Conservation (phyloP, 2,329 filamentous ascomycete genomes). For the Metarhizium rileyi region DNA sequence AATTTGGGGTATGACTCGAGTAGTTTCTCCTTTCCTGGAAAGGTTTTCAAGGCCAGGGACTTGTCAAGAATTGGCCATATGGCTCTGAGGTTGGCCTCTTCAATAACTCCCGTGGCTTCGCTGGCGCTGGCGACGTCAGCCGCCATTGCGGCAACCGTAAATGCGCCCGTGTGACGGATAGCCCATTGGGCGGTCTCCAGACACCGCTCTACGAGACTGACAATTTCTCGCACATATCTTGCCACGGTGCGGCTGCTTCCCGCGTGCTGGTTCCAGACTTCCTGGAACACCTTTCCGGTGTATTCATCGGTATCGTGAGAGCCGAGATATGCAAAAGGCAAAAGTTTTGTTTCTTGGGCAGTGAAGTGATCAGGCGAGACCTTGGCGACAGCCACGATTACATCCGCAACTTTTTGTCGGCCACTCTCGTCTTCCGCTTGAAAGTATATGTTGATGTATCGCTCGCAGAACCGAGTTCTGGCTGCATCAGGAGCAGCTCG, state of each 20-base stretch:
- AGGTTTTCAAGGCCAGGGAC: slow-evolving; percentile 78
- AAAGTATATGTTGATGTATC: slow-evolving; percentile 65
- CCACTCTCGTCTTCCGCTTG: slow-evolving; percentile 66
- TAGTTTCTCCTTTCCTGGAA: slow-evolving; percentile 81
- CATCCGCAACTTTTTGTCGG: slow-evolving; percentile 69
- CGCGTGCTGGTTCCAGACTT: slow-evolving; percentile 86
- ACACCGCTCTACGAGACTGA: slow-evolving; percentile 53
- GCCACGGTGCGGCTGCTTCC: slow-evolving; percentile 74
- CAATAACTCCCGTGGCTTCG: slow-evolving; percentile 48
- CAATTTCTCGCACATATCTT: slow-evolving; percentile 78
- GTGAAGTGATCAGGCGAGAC: slow-evolving; percentile 83
- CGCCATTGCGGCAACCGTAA: slow-evolving; percentile 67
- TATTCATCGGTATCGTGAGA: slow-evolving; percentile 79
- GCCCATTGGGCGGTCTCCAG: slow-evolving; percentile 80
- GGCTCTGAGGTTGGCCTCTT: slow-evolving; percentile 45
- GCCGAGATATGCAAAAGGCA: slow-evolving; percentile 83
- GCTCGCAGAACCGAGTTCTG: slow-evolving; percentile 40
- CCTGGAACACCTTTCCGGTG: slow-evolving; percentile 67
- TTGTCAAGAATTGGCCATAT: slow-evolving; percentile 83
- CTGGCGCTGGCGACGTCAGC: slow-evolving; percentile 52
- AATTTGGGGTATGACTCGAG: slow-evolving; percentile 73
- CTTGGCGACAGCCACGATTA: slow-evolving; percentile 75
- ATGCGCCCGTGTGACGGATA: slow-evolving; percentile 78
- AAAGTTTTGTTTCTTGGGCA: slow-evolving; percentile 59
- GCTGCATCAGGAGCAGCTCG: slow-evolving; percentile 42